Evolutionary conservation across 805 yeast species (phyloP).

Genomic region (Pichia rugopelliculosa): DNA sequence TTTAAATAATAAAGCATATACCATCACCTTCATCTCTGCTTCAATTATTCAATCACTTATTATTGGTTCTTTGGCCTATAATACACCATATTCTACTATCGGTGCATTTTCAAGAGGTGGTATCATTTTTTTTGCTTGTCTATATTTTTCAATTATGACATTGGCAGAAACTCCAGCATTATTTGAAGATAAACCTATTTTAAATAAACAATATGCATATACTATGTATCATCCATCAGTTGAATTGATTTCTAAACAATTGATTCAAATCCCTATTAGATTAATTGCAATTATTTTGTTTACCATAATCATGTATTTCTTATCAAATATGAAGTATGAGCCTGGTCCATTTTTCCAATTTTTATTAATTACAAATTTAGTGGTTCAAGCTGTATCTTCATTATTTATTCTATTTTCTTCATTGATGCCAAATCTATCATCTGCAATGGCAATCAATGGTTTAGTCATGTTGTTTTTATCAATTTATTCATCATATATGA

Average conservation of each 20-base stretch:
- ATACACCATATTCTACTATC: conserved; percentile 39
- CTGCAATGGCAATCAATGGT: conserved; percentile 58
- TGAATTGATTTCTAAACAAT: conserved; percentile 49
- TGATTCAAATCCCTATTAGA: conserved; percentile 53
- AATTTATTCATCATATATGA: conserved; percentile 59
- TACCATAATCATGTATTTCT: conserved; percentile 42
- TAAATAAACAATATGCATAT: conserved; percentile 57
- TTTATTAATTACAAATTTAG: conserved; percentile 32
- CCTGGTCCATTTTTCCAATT: conserved; percentile 52
- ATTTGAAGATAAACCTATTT: conserved; percentile 54
- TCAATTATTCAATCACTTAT: conserved; percentile 50
- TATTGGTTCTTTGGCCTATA: conserved; percentile 54
- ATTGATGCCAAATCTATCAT: conserved; percentile 38
- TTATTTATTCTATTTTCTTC: conserved; percentile 51
- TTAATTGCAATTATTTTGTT: conserved; percentile 41
- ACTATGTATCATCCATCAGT: conserved; percentile 60
- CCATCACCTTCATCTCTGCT: conserved; percentile 42
- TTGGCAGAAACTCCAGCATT: conserved; percentile 54
- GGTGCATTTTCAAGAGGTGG: conserved; percentile 63
- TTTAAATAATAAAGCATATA: conserved; percentile 50
- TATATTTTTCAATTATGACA: conserved; percentile 54
- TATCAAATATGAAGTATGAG: conserved; percentile 41
- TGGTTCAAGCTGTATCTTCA: conserved; percentile 40
- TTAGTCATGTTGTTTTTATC: conserved; percentile 41
- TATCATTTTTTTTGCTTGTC: conserved; percentile 50